phyloP scores from a whole-genome alignment of 176 grass and related monocot species.

The Carex scoparia region DNA sequence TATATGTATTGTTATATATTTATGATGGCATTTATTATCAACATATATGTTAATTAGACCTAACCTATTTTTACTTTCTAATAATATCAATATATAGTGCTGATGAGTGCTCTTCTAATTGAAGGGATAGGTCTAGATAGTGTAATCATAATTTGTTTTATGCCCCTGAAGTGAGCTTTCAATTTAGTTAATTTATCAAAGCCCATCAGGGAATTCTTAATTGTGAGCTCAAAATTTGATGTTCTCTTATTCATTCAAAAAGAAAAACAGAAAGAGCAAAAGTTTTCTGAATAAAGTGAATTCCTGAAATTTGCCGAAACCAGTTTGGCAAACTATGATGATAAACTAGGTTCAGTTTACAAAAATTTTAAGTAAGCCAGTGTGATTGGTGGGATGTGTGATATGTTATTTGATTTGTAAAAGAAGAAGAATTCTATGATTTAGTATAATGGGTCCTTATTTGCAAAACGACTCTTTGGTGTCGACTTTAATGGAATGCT shows the following conservation, averaged over 20 bases:
- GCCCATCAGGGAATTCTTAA: not conserved
- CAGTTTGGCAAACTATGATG: not conserved
- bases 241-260: not conserved
- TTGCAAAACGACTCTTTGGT: not conserved
- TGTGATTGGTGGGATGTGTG: not conserved
- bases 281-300: not conserved
- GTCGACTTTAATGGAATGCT: not conserved
- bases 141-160: not conserved
- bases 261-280: not conserved
- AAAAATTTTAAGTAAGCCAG: not conserved
- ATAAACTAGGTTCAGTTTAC: not conserved
- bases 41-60: not conserved
- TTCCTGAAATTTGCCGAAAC: not conserved
- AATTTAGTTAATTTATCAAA: not conserved
- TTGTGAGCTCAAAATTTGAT: not conserved
- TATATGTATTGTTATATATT: slow-evolving; percentile 16
- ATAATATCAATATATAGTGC: not conserved
- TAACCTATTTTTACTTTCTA: not conserved
- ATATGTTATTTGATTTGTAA: not conserved
- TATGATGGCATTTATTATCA: not conserved
- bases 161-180: not conserved
- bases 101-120: not conserved
- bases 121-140: not conserved
- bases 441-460: not conserved
- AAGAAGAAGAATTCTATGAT: not conserved